Evolutionary conservation across 805 yeast genomes (phyloP).

Genomic region (Ogataea allantospora): DNA sequence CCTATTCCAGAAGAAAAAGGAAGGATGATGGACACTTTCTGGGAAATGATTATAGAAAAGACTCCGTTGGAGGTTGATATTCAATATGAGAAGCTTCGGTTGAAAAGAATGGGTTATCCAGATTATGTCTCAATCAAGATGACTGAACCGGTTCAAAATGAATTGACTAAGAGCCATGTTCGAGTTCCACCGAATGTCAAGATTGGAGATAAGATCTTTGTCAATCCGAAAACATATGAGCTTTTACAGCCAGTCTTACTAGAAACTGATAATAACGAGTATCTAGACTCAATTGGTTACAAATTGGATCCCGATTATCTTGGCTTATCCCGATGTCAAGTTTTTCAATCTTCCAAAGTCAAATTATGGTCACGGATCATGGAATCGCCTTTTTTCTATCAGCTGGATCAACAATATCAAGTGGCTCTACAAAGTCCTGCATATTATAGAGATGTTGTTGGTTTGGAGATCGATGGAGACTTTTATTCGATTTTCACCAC

Average conservation of each 20-base stretch:
- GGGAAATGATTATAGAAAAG: conserved; percentile 5
- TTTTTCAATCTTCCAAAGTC: not conserved
- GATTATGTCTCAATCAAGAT: conserved; percentile 8
- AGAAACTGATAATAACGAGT: not conserved
- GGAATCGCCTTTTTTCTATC: conserved; percentile 40
- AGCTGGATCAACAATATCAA: conserved; percentile 41
- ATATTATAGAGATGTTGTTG: conserved; percentile 28
- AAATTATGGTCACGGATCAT: conserved; percentile 40
- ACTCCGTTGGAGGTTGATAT: conserved; percentile 12
- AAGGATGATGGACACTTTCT: conserved; percentile 1
- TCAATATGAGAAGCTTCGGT: conserved; percentile 11
- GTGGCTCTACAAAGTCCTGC: conserved; percentile 43
- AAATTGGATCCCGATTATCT: conserved; percentile 20
- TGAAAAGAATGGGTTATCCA: conserved; percentile 4
- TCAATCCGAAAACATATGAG: conserved; percentile 11
- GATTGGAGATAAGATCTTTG: conserved; percentile 6
- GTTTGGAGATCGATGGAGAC: conserved; percentile 30
- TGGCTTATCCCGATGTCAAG: conserved; percentile 17
- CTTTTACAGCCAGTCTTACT: conserved; percentile 10
- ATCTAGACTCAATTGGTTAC: conserved; percentile 7
- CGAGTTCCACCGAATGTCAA: not conserved
- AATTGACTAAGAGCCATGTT: conserved; percentile 6
- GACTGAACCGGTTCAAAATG: not conserved
- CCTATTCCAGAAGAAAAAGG: conserved; percentile 12
- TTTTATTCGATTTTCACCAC: conserved; percentile 35